phyloP scores from a whole-genome alignment of 2,329 filamentous ascomycete genomes.

The Helotiales sp. region DNA sequence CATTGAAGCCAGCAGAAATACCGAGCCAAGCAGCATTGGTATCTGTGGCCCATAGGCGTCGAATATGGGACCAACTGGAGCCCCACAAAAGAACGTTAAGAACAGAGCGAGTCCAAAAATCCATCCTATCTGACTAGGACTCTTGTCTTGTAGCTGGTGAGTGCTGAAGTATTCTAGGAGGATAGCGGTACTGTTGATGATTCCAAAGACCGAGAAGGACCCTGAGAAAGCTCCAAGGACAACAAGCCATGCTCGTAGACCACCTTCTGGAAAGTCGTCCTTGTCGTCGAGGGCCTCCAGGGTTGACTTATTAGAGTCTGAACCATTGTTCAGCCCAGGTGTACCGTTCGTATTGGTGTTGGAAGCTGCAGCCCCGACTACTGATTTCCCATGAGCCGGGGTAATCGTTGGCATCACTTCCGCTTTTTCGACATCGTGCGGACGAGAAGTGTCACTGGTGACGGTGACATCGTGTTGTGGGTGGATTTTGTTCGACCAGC shows the following conservation, averaged over 20 bases:
- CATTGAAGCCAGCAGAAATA: slow-evolving; percentile 31
- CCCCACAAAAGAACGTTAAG: slow-evolving; percentile 67
- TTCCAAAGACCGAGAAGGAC: slow-evolving; percentile 60
- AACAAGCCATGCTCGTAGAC: slow-evolving; percentile 62
- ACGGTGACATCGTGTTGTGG: slow-evolving; percentile 15
- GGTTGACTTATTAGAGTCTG: slow-evolving; percentile 19
- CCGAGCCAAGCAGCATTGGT: slow-evolving; percentile 32
- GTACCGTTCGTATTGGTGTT: slow-evolving; percentile 13
- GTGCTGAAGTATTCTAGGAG: slow-evolving; percentile 63
- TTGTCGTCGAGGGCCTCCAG: slow-evolving; percentile 24
- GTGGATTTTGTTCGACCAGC: slow-evolving; percentile 40
- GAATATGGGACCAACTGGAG: slow-evolving; percentile 70
- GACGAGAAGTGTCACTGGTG: not conserved
- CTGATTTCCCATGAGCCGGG: slow-evolving; percentile 7
- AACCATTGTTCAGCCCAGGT: slow-evolving; percentile 1
- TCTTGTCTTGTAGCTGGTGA: slow-evolving; percentile 59
- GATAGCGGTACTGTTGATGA: slow-evolving; percentile 62
- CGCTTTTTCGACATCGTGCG: slow-evolving; percentile 21
- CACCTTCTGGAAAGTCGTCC: slow-evolving; percentile 63
- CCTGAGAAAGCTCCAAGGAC: slow-evolving; percentile 66
- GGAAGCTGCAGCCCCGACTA: slow-evolving; percentile 8
- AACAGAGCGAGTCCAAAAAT: slow-evolving; percentile 65
- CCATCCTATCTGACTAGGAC: slow-evolving; percentile 56
- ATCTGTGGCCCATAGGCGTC: slow-evolving; percentile 62
- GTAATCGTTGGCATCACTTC: slow-evolving; percentile 10